Conservation (phyloP, 2,329 filamentous ascomycete species). For the Gnomoniopsis smithogilvyi region DNA sequence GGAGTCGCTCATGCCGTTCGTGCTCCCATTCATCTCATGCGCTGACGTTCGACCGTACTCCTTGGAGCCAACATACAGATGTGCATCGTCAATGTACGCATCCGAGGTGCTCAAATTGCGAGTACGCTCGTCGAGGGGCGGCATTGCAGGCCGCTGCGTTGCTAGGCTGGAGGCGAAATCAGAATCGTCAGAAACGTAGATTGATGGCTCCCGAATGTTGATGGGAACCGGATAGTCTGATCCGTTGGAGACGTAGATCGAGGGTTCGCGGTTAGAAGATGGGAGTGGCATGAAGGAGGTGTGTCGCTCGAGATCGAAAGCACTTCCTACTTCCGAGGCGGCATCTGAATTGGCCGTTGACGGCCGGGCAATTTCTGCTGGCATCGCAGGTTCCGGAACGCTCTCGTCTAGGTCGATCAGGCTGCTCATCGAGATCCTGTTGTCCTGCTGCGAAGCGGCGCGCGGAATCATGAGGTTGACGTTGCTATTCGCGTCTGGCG, state of each 20-base stretch:
- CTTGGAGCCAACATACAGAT: conserved; percentile 9
- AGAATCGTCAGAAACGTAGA: conserved; percentile 55
- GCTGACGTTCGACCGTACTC: neutral
- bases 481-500: conserved; percentile 22
- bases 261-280: conserved; percentile 47
- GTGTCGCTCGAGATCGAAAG: conserved; percentile 63
- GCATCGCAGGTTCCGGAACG: conserved; percentile 39
- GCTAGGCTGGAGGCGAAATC: conserved; percentile 36
- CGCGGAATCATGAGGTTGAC: conserved; percentile 32
- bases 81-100: conserved; percentile 19
- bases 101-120: conserved; percentile 2
- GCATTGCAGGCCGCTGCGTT: conserved; percentile 7
- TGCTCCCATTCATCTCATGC: neutral
- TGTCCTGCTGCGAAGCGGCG: conserved; percentile 23
- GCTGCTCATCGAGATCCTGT: conserved; percentile 33
- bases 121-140: neutral
- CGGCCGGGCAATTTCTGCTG: conserved; percentile 46
- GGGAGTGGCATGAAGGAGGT: conserved; percentile 48
- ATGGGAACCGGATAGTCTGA: conserved; percentile 37
- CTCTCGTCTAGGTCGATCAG: conserved; percentile 34
- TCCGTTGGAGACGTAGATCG: conserved; percentile 57
- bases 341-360: conserved; percentile 60
- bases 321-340: conserved; percentile 50
- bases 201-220: conserved; percentile 32
- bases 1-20: conserved; percentile 2